phyloP scores from a whole-genome alignment of 208 protist genomes.

The Giardia duodenalis region DNA sequence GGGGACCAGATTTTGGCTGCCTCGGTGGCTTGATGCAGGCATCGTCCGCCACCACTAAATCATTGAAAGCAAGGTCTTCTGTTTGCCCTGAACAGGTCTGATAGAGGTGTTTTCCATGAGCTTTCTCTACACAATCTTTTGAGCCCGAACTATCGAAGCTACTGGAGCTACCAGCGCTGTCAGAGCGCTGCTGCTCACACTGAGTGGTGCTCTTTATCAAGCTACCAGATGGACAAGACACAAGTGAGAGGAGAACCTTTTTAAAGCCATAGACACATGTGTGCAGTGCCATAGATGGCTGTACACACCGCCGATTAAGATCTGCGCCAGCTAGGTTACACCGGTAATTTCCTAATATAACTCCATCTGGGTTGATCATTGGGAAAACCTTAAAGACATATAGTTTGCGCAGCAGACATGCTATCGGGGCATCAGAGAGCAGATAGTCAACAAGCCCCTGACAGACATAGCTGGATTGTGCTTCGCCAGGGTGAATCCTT shows the following conservation, averaged over 20 bases:
- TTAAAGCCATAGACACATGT: conserved; percentile 56
- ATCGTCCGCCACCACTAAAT: too few species aligned
- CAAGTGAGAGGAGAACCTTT: conserved; percentile 39
- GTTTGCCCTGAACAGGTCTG: too few species aligned
- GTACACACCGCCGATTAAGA: conserved; percentile 74
- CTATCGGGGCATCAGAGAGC: conserved; percentile 51
- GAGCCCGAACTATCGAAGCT: not conserved
- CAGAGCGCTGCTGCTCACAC: not conserved
- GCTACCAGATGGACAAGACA: conserved; percentile 31
- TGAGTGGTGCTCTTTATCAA: not conserved
- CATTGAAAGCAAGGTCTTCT: too few species aligned
- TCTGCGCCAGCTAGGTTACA: conserved; percentile 72
- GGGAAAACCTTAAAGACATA: conserved; percentile 82
- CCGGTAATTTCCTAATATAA: conserved; percentile 84
- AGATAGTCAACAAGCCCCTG: conserved; percentile 73
- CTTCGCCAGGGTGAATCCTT: conserved; percentile 86
- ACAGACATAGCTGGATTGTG: conserved; percentile 77
- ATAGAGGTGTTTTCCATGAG: not conserved
- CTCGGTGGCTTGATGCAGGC: too few species aligned
- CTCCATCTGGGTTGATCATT: conserved; percentile 90
- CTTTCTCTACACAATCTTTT: not conserved
- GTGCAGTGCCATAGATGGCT: conserved; percentile 54
- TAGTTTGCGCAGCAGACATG: conserved; percentile 56
- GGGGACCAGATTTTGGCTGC: not conserved
- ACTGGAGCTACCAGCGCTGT: not conserved